Percentiles rank a stretch among this genome's conserved stretches.
phyloP scores from a whole-genome alignment of 768 basidiomycete genomes.

The Pleurotus eryngii region DNA sequence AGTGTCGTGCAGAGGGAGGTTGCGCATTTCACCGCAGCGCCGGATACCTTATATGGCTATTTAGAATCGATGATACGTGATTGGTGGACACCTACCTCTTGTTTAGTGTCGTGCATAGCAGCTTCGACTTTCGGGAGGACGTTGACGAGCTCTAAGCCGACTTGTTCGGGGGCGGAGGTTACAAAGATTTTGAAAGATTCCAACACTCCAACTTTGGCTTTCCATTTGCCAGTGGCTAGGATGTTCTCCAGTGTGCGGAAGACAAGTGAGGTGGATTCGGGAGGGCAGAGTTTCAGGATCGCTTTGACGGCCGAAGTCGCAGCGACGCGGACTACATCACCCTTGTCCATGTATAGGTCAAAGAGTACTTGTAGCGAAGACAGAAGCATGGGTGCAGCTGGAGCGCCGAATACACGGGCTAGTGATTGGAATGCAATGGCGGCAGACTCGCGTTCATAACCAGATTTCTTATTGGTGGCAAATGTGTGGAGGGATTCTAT shows the following conservation, averaged over 20 bases:
- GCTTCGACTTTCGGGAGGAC: slow-evolving; percentile 84
- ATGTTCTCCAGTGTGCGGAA: slow-evolving; percentile 71
- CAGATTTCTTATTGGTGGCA: slow-evolving; percentile 82
- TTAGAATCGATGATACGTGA: background rate
- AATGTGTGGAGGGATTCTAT: slow-evolving; percentile 63
- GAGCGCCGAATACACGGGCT: slow-evolving; percentile 62
- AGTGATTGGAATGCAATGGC: slow-evolving; percentile 79
- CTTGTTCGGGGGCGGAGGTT: slow-evolving; percentile 61
- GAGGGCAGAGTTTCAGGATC: slow-evolving; percentile 79
- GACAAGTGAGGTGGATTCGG: slow-evolving; percentile 71
- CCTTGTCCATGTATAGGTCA: slow-evolving; percentile 90
- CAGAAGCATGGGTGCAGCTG: slow-evolving; percentile 71
- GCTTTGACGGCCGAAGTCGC: slow-evolving; percentile 79
- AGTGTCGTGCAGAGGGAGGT: slow-evolving; percentile 86
- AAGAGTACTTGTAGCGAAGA: slow-evolving; percentile 74
- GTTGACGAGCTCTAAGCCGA: slow-evolving; percentile 79
- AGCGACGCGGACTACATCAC: slow-evolving; percentile 83
- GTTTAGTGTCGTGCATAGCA: slow-evolving; percentile 96
- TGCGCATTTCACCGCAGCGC: slow-evolving; percentile 85
- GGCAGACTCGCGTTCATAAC: slow-evolving; percentile 85
- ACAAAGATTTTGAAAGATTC: slow-evolving; percentile 82
- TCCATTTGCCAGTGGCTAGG: slow-evolving; percentile 88
- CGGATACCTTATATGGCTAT: slow-evolving; percentile 59
- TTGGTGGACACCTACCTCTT: slow-evolving; percentile 57
- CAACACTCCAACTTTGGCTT: slow-evolving; percentile 88